Conservation (phyloP, 2,329 filamentous ascomycete species). For the Hymenoscyphus fructigenus region DNA sequence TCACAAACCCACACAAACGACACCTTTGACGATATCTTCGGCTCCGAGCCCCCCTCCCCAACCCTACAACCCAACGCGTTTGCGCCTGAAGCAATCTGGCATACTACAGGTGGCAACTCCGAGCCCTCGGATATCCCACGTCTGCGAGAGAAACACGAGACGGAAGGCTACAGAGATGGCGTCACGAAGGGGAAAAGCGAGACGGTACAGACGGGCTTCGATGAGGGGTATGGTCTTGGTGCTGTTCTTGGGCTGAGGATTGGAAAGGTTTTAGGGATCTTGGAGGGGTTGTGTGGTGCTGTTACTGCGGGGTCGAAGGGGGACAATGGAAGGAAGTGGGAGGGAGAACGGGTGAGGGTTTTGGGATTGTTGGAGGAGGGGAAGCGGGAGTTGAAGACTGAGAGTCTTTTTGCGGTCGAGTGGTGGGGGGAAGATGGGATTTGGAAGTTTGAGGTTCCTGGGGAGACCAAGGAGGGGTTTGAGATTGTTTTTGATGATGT, state of each 20-base stretch:
- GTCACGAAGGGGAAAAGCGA: slow-evolving; percentile 71
- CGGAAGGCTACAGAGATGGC: slow-evolving; percentile 88
- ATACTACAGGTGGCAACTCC: slow-evolving; percentile 20
- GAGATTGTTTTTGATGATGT: slow-evolving; percentile 60
- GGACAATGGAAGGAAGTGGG: slow-evolving; percentile 9
- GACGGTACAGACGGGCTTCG: slow-evolving; percentile 84
- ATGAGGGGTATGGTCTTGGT: slow-evolving; percentile 84
- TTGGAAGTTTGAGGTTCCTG: slow-evolving; percentile 63
- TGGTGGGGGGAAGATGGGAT: slow-evolving; percentile 70
- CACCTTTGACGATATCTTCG: slow-evolving; percentile 37
- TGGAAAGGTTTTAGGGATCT: slow-evolving; percentile 72
- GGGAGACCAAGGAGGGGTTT: slow-evolving; percentile 37
- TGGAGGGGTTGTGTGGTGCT: slow-evolving; percentile 68
- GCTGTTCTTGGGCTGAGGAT: slow-evolving; percentile 74
- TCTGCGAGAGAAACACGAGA: slow-evolving; percentile 44
- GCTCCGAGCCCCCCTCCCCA: slow-evolving; percentile 35
- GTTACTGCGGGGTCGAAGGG: slow-evolving; percentile 36
- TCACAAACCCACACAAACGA: slow-evolving; percentile 22
- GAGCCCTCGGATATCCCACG: slow-evolving; percentile 36
- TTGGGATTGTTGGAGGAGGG: slow-evolving; percentile 48
- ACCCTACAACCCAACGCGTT: slow-evolving; percentile 7
- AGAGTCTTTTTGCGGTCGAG: slow-evolving; percentile 61
- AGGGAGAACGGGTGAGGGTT: slow-evolving; percentile 28
- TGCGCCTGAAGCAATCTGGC: slow-evolving; percentile 5
- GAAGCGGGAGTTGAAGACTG: slow-evolving; percentile 57